Conservation (phyloP, 495 filamentous ascomycete species). For the Podospora fimiseda region DNA sequence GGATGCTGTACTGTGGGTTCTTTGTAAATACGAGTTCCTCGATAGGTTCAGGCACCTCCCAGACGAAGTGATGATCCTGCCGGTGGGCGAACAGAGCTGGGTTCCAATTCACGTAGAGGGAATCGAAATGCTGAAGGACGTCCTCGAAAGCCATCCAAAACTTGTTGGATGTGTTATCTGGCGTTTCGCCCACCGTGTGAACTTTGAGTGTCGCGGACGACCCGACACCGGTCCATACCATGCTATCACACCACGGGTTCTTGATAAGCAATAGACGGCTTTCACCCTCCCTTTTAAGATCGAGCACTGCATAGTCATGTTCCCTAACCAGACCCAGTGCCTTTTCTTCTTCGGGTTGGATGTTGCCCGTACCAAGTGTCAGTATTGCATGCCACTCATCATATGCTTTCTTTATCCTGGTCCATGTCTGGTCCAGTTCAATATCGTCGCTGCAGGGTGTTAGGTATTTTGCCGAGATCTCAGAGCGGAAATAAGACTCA, state of each 20-base stretch:
- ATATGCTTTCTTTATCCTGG: conserved; percentile 66
- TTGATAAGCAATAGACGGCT: conserved; percentile 74
- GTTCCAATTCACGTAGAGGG: conserved; percentile 96
- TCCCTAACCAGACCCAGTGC: conserved; percentile 76
- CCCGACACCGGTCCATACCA: conserved; percentile 50
- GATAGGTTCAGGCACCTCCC: conserved; percentile 61
- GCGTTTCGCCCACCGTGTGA: conserved; percentile 14
- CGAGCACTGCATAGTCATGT: conserved; percentile 90
- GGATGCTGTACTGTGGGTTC: conserved; percentile 78
- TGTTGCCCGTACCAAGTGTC: conserved; percentile 81
- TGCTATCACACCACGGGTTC: conserved; percentile 89
- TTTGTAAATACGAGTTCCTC: conserved; percentile 59
- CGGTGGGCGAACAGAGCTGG: conserved; percentile 72
- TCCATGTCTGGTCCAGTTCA: conserved; percentile 69
- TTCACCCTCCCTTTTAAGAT: conserved; percentile 56
- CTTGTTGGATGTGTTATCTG: conserved; percentile 50
- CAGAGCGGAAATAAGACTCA: conserved; percentile 19
- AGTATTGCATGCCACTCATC: conserved; percentile 75
- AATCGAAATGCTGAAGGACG: conserved; percentile 84
- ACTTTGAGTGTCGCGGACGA: conserved; percentile 23
- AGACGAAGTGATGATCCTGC: conserved; percentile 85
- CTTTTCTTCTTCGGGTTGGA: conserved; percentile 65
- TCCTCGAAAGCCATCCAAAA: conserved; percentile 91
- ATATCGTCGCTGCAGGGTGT: conserved; percentile 51
- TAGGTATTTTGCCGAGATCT: conserved; percentile 1